Base-by-base conservation (phyloP, 768 basidiomycete species). In the Roridomyces roridus region DNA sequence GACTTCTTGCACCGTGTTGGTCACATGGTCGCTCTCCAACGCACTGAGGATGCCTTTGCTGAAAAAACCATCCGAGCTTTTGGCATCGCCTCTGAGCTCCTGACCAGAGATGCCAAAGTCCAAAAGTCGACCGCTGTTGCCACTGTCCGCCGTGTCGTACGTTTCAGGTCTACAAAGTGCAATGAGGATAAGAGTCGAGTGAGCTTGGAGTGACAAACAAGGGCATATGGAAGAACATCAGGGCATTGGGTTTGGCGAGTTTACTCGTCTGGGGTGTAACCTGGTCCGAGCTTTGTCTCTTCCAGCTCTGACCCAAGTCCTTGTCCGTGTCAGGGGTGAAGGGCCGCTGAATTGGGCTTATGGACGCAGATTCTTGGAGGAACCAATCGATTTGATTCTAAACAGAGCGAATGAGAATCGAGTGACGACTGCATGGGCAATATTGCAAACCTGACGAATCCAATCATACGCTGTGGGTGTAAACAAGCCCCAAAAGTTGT, bases 181-280 rank as follows among this genome's bases (percentile, higher is more conserved):
- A 39, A 51, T 31, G 41, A 45, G 53, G 56, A 43, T 35, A 14
- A 31, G 21, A 26, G 24, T 25, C 9, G 25, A 59, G 4, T n/a
- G 40, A 20, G 34, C 28, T 24, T 0, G 48, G 7, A 34, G 21
- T 46, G 4, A 77, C 88, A 20, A 68, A 92, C 89, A 98, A 68
- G 47, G 96, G 96, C 43, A 99, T 98, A 64, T 98, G 96, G 86
- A 97, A 98, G 76, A 96, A 97, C 90, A 94, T 92, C 63, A 98
- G 71, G 0, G 94, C 96, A 66, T 98, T 98, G 1, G 96, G 96
- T 71, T 97, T 98, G 5, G 91, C 92, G 3, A 95, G 78, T 51
- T 77, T 79, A 65, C 75, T 72, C 21, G 72, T 71, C 45, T 77
- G 68, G 0, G 90, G 86, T 0, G 82, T 76, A 44, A 87, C 66